These are phyloP conservation scores for Pythium inflatum DNA, from an alignment of 352 stramenopile genomes.

Conservation along the genomic window DNA sequence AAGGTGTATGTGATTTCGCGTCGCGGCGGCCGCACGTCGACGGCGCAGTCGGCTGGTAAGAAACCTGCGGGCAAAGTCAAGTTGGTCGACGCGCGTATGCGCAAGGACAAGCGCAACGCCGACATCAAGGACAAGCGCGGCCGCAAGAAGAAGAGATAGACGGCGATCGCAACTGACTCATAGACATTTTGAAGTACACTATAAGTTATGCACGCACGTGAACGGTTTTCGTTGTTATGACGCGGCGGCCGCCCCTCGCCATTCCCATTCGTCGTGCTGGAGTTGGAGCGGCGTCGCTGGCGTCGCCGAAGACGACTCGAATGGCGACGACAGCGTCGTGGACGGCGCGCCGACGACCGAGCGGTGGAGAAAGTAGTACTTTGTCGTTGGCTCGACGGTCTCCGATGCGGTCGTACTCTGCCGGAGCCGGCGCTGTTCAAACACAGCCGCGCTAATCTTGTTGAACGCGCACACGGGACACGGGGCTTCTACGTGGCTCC, in stretches of 20 bases:
- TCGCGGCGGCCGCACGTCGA: constrained; percentile 54
- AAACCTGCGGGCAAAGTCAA: constrained; percentile 93
- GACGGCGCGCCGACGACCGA: not conserved
- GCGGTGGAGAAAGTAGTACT: constrained; percentile 68
- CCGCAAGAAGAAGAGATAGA: constrained; percentile 88
- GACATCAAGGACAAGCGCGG: constrained; percentile 83
- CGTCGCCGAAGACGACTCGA: not conserved
- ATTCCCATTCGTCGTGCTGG: constrained; percentile 31
- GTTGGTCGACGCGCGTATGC: constrained; percentile 98
- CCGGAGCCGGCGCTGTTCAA: constrained; percentile 24
- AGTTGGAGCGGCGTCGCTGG: not conserved
- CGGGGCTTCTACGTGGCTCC: constrained; percentile 62
- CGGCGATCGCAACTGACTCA: not conserved
- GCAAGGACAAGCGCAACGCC: constrained; percentile 94
- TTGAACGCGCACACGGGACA: constrained; percentile 85
- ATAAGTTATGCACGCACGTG: constrained; percentile 79
- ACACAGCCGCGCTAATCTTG: constrained; percentile 69
- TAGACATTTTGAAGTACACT: constrained; percentile 28
- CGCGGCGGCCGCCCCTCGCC: constrained; percentile 1
- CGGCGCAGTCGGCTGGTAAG: constrained; percentile 68
- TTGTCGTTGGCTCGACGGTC: constrained; percentile 8
- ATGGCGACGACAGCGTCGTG: constrained; percentile 1
- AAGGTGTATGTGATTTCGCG: constrained; percentile 97
- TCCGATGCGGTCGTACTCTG: not conserved
- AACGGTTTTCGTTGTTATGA: no score